These are phyloP conservation scores for Botrytis galanthina DNA, from an alignment of 2,329 filamentous ascomycete species.

Conservation along the genomic window DNA sequence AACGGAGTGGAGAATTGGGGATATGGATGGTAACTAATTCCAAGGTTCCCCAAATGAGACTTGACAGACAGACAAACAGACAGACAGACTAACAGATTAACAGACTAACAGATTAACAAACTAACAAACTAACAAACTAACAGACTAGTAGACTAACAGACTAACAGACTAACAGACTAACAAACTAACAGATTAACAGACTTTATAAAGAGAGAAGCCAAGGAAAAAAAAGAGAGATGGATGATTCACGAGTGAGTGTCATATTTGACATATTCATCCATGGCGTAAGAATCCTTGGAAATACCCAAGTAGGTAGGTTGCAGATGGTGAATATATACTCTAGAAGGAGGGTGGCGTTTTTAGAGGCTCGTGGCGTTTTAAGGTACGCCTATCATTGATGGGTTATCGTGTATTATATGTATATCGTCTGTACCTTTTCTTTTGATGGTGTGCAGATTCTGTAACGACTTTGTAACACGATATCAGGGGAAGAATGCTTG, in stretches of 20 bases:
- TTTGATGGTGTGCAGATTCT: background rate
- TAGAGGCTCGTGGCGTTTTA: background rate
- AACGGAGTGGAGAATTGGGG: background rate
- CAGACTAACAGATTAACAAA: no score
- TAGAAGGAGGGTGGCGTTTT: background rate
- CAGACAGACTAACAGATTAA: no score
- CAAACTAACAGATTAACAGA: no score
- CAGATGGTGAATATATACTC: background rate
- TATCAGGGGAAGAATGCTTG: background rate
- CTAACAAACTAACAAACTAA: no score
- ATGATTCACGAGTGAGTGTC: background rate
- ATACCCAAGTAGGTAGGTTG: no score
- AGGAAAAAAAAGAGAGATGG: no score
- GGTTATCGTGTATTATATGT: background rate
- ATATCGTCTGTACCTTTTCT: no score
- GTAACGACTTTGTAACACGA: background rate
- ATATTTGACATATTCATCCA: background rate
- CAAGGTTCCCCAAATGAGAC: background rate
- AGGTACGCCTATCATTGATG: background rate
- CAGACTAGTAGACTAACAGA: no score
- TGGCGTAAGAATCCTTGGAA: background rate
- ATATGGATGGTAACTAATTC: background rate
- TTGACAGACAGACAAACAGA: background rate
- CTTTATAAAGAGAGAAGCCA: no score
- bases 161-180: background rate